Base-by-base conservation (phyloP, 2,329 filamentous ascomycete species). In the Penicillium sclerotiorum region DNA sequence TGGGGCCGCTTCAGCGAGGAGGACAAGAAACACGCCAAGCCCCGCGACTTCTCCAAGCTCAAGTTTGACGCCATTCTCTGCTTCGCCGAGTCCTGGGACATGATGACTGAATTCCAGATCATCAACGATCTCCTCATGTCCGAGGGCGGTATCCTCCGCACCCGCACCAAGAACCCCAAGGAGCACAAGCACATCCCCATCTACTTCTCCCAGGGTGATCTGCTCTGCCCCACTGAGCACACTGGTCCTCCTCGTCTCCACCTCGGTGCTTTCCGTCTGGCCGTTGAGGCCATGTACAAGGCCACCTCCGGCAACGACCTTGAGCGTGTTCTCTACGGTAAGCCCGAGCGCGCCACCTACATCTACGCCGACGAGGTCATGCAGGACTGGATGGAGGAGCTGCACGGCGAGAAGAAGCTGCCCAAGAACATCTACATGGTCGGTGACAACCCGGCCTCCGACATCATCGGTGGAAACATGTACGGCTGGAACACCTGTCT, bases 401-500 rank as follows among this genome's bases (percentile, higher is more conserved):
- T 90, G 57, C 86, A 90, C 77, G 83, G 83, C 66, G 86, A 89
- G 70, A 84, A 88, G 76, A 77, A 74, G 54, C 75, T 89, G 33
- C 85, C 86, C 2, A 69, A 82, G 69, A 87, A 88, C 73, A 78
- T 89, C 68, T 89, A 89, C 79, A 89, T 89, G 86, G 76, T 89
- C 49, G 86, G 86, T 57, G 86, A 89, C 72, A 89, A 89, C 75
- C 86, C 86, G 6, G 83, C 84, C 21, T 87, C 84, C 28, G 86
- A 89, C 66, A 89, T 89, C 64, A 79, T 87, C 57, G 87, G 87
- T 56, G 87, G 87, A 52, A 90, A 90, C 78, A 86, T 86, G 80
- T 89, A 90, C 72, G 86, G 86, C 52, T 90, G 87, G 87, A 90
- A 90, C 75, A 90, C 87, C 2, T 90, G 87, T 66, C 73, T 90